Percentiles rank a stretch among this genome's conserved stretches.
Evolutionary conservation across 1,284 basidiomycete species (phyloP).

Genomic region (Ustilago lituana): DNA sequence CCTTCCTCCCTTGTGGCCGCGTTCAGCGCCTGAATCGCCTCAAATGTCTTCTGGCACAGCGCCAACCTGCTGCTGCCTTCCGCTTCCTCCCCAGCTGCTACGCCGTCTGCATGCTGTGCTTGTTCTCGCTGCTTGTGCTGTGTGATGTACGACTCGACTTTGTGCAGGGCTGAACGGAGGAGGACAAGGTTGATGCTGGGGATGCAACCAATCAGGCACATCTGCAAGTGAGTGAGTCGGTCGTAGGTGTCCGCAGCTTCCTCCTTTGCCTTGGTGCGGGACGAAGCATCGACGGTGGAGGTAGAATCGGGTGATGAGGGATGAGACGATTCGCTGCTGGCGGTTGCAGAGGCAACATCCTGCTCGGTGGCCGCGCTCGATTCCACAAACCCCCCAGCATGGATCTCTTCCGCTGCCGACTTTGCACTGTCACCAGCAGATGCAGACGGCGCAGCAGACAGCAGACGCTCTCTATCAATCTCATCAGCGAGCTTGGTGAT

Average conservation of each 20-base stretch:
- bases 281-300: neutral
- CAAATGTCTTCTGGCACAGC: slow-evolving; percentile 56
- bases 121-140: slow-evolving; percentile 19
- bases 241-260: slow-evolving; percentile 14
- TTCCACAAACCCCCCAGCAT: slow-evolving; percentile 20
- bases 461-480: slow-evolving; percentile 40
- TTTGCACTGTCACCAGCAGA: no score
- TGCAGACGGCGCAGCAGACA: neutral
- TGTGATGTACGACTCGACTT: slow-evolving; percentile 52
- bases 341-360: slow-evolving; percentile 14
- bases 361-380: slow-evolving; percentile 14
- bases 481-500: slow-evolving; percentile 48
- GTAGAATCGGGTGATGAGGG: slow-evolving; percentile 5
- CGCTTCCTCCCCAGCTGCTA: neutral
- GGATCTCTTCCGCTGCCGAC: neutral
- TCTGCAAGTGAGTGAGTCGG: slow-evolving; percentile 33
- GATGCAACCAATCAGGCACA: slow-evolving; percentile 51
- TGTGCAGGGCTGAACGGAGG: slow-evolving; percentile 54
- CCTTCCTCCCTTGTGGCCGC: slow-evolving; percentile 63
- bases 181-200: slow-evolving; percentile 63
- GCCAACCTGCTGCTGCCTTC: slow-evolving; percentile 14
- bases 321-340: slow-evolving; percentile 15
- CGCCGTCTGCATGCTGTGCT: neutral
- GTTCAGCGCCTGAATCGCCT: slow-evolving; percentile 57
- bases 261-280: neutral